These are phyloP conservation scores for Zygoascus hellenicus DNA, from an alignment of 1,139 yeast genomes.

Conservation along the genomic window DNA sequence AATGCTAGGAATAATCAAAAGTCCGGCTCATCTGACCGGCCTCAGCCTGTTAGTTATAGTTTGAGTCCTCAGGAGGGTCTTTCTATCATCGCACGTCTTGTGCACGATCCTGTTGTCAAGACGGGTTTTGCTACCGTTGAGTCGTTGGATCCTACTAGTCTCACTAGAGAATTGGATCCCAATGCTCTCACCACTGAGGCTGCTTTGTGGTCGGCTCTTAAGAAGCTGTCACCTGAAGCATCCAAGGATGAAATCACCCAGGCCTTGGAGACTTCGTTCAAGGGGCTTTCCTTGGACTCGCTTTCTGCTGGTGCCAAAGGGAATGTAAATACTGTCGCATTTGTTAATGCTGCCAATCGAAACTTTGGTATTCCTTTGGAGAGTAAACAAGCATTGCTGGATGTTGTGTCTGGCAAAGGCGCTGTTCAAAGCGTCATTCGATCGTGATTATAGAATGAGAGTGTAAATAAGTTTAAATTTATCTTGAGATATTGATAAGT, in stretches of 20 bases:
- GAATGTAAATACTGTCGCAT: constrained; percentile 4
- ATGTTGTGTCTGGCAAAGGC: constrained; percentile 11
- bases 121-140: constrained; percentile 4
- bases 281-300: constrained; percentile 2
- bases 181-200: constrained; percentile 8
- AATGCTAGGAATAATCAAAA: background rate
- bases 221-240: background rate
- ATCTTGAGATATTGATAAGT: too few relatives aligned
- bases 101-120: constrained; percentile 6
- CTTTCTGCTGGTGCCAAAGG: background rate
- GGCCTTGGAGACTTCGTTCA: constrained; percentile 5
- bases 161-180: constrained; percentile 3
- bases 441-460: too few relatives aligned
- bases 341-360: constrained; percentile 10
- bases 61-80: constrained; percentile 8
- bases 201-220: constrained; percentile 8
- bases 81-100: constrained; percentile 4
- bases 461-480: too few relatives aligned
- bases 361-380: constrained; percentile 10
- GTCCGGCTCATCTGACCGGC: background rate
- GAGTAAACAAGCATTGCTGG: constrained; percentile 7
- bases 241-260: constrained; percentile 4
- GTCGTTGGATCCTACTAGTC: constrained; percentile 1
- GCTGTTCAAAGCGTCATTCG: constrained; percentile 9
- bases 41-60: background rate